These are phyloP conservation scores for Corynascus novoguineensis DNA, from an alignment of 495 filamentous ascomycete genomes.

Conservation along the genomic window DNA sequence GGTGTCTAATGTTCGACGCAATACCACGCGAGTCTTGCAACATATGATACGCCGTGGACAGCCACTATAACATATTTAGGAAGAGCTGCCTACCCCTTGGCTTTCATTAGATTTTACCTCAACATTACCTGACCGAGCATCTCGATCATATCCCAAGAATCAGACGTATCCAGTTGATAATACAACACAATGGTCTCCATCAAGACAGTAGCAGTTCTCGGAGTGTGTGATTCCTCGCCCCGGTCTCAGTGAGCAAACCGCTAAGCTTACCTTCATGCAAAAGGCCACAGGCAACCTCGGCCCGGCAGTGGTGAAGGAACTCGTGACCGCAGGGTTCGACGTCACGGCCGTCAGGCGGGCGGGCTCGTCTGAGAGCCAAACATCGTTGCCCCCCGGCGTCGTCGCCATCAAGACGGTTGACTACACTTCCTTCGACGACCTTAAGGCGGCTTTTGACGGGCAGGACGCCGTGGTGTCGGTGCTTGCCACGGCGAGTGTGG, in stretches of 20 bases:
- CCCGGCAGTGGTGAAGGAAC: constrained; percentile 47
- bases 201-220: constrained; percentile 48
- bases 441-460: constrained; percentile 44
- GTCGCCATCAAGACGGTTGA: constrained; percentile 47
- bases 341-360: constrained; percentile 55
- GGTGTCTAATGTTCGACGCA: background rate
- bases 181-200: constrained; percentile 39
- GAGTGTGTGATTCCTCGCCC: constrained; percentile 33
- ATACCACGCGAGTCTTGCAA: constrained; percentile 11
- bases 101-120: background rate
- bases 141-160: background rate
- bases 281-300: constrained; percentile 59
- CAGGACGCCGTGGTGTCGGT: constrained; percentile 56
- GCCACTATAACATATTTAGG: background rate
- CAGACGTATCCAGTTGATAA: too few relatives aligned
- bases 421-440: constrained; percentile 48
- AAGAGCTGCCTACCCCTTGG: background rate
- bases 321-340: constrained; percentile 51
- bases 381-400: constrained; percentile 24
- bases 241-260: background rate
- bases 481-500: constrained; percentile 34
- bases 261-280: background rate
- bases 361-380: constrained; percentile 16
- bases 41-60: background rate
- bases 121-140: too few relatives aligned